Conservation (phyloP, 1,139 yeast species). For the Geotrichum siamense region DNA sequence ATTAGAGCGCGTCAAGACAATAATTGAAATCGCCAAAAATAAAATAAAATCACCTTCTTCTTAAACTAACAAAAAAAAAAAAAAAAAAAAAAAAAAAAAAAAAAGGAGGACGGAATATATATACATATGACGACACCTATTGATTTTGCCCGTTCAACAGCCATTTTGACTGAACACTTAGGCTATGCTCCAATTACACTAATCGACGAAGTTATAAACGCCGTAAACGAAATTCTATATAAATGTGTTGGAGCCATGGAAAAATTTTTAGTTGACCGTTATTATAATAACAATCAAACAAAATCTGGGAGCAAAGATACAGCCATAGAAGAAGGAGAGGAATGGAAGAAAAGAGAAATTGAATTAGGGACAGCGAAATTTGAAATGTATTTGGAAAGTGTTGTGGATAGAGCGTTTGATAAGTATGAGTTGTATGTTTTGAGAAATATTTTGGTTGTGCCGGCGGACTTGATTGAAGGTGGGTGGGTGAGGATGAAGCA, state of each 20-base stretch:
- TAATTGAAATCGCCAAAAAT: too few species aligned
- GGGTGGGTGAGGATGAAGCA: conserved; percentile 67
- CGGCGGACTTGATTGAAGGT: conserved; percentile 54
- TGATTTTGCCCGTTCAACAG: conserved; percentile 32
- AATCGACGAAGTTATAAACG: conserved; percentile 83
- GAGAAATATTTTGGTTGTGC: conserved; percentile 68
- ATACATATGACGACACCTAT: too few species aligned
- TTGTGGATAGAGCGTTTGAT: conserved; percentile 81
- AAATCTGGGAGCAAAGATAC: conserved; percentile 7
- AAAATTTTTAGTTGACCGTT: conserved; percentile 41
- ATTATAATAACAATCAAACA: conserved; percentile 9
- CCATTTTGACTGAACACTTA: conserved; percentile 73
- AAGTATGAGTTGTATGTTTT: conserved; percentile 76
- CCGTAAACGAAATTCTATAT: conserved; percentile 78
- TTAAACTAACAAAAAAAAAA: too few species aligned
- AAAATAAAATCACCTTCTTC: background rate
- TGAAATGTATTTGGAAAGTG: conserved; percentile 67
- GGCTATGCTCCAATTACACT: conserved; percentile 83
- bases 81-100: too few species aligned
- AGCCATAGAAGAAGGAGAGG: conserved; percentile 19
- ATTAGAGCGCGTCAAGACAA: too few species aligned
- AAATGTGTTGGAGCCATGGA: conserved; percentile 79
- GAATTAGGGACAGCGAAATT: conserved; percentile 71
- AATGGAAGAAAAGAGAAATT: conserved; percentile 43
- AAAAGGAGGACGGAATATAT: too few species aligned